phyloP scores from a whole-genome alignment of 208 protist species.

The Crithidia brevicula region DNA sequence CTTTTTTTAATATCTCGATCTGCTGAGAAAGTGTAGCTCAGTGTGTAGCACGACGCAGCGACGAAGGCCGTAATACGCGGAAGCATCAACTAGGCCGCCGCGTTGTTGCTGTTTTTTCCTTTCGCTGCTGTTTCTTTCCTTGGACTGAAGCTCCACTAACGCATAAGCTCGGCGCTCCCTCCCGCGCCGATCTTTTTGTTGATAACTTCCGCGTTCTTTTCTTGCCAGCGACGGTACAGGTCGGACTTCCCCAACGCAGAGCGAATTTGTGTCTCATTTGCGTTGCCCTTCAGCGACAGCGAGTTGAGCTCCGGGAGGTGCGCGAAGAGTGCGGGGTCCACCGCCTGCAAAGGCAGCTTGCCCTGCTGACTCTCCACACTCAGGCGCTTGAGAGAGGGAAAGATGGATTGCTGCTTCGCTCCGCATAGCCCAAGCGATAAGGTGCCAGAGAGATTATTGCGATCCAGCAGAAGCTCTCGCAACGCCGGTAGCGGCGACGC shows the following conservation, averaged over 20 bases:
- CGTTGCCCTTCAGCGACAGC: slow-evolving; percentile 29
- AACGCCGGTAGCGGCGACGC: slow-evolving; percentile 28
- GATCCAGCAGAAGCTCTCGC: slow-evolving; percentile 41
- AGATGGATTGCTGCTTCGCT: neutral
- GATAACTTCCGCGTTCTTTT: slow-evolving; percentile 20
- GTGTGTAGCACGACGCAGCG: too few relatives aligned
- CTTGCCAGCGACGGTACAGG: slow-evolving; percentile 40
- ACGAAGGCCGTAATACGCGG: too few relatives aligned
- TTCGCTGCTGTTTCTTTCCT: too few relatives aligned
- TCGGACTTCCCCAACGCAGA: slow-evolving; percentile 23
- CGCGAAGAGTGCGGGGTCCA: slow-evolving; percentile 34
- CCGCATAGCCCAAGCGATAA: slow-evolving; percentile 19
- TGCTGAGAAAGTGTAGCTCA: too few relatives aligned
- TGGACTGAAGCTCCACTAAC: too few relatives aligned
- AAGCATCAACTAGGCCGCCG: too few relatives aligned
- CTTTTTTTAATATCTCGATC: too few relatives aligned
- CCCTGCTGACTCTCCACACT: slow-evolving; percentile 21
- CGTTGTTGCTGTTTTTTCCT: too few relatives aligned
- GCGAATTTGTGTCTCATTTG: slow-evolving; percentile 22
- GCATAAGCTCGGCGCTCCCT: slow-evolving; percentile 29
- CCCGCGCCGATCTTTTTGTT: slow-evolving; percentile 34
- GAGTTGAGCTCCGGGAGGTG: slow-evolving; percentile 35
- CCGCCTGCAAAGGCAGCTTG: slow-evolving; percentile 16
- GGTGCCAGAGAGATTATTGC: slow-evolving; percentile 38
- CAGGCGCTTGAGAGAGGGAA: slow-evolving; percentile 35